Percentiles rank a stretch among this genome's conserved stretches.
Evolutionary conservation across 2,329 filamentous ascomycete species (phyloP).

Genomic region (Taxawa tesnikishii): DNA sequence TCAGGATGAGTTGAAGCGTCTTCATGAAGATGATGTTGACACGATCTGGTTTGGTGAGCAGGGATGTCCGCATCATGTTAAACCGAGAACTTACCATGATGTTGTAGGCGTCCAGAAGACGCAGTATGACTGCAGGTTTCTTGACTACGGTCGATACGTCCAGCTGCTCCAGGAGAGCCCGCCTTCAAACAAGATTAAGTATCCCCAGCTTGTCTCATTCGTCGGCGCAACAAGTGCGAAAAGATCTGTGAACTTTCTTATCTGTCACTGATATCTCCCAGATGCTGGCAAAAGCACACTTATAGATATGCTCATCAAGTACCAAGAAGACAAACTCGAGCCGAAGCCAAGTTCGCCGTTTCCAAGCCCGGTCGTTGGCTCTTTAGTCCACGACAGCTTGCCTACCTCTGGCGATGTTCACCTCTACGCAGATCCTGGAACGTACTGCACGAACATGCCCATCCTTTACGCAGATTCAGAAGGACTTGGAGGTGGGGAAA

Average conservation of each 20-base stretch:
- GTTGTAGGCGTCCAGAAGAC: constrained; percentile 19
- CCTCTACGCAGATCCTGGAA: constrained; percentile 37
- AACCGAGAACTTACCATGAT: constrained; percentile 14
- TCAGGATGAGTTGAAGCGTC: constrained; percentile 17
- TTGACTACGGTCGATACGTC: constrained; percentile 33
- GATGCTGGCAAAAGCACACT: constrained; percentile 38
- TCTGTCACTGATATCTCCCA: background rate
- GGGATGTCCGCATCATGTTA: background rate
- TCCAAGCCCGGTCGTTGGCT: constrained; percentile 33
- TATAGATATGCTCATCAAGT: constrained; percentile 35
- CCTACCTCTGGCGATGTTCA: constrained; percentile 41
- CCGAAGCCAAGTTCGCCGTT: constrained; percentile 18
- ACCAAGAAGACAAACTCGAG: constrained; percentile 19
- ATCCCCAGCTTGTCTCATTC: constrained; percentile 22
- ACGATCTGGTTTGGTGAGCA: constrained; percentile 28
- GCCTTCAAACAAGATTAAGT: constrained; percentile 13
- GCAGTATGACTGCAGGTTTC: constrained; percentile 9
- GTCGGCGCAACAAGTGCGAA: constrained; percentile 16
- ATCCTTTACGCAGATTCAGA: constrained; percentile 41
- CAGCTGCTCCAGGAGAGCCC: constrained; percentile 27
- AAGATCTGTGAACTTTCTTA: background rate
- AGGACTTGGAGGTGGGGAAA: constrained; percentile 38
- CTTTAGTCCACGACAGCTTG: constrained; percentile 23
- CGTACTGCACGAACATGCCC: constrained; percentile 24
- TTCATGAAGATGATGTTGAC: constrained; percentile 22